Evolutionary conservation across 2,329 filamentous ascomycete genomes (phyloP), one percentile per base, ranked within the genome.

Genomic region (Colletotrichum orbiculare): DNA sequence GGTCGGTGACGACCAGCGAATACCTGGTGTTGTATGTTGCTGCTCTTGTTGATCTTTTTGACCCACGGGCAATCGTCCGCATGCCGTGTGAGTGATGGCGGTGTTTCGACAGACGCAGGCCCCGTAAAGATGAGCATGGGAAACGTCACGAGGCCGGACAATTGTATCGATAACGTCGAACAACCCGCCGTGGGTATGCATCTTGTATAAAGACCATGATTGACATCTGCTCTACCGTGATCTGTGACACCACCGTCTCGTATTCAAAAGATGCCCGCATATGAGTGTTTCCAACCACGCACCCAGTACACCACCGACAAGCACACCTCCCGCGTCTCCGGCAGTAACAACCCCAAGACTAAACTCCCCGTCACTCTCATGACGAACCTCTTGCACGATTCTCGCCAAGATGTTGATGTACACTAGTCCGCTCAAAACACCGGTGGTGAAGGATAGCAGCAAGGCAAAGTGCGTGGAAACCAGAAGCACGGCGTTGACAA

Each of bases 311-410:
- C 71, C 70, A 2, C 75, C 75, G 15, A 69, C 45, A 1, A 76
- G 45, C 4, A 69, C 35, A 3, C 76, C 76, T 6, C 61, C 69
- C 6, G 73, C 71, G 42, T 77, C 74, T 2, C 74, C 76, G 4
- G 59, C 68, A 0, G 74, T 72, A 0, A 73, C 70, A 1, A 67
- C 46, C 13, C 76, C 73, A 0, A 77, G 67, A 13, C 69, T 64
- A n/a, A 77, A 73, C 39, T 75, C 74, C 4, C 68, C 58, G 41
- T 72, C 70, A 2, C 66, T 66, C 1, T 56, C 11, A 1, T 68
- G 53, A n/a, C 17, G 25, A 35, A 64, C 70, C 1, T 72, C 73
- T 15, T 69, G 69, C 2, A 74, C 38, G 0, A 70, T 49, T 4
- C 47, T 66, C 0, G 64, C 69, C 17, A 75, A 59, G 7, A 72